Percentiles rank a stretch among this genome's conserved stretches.
phyloP scores from a whole-genome alignment of 352 stramenopile genomes.

The Saprolegnia parasitica region DNA sequence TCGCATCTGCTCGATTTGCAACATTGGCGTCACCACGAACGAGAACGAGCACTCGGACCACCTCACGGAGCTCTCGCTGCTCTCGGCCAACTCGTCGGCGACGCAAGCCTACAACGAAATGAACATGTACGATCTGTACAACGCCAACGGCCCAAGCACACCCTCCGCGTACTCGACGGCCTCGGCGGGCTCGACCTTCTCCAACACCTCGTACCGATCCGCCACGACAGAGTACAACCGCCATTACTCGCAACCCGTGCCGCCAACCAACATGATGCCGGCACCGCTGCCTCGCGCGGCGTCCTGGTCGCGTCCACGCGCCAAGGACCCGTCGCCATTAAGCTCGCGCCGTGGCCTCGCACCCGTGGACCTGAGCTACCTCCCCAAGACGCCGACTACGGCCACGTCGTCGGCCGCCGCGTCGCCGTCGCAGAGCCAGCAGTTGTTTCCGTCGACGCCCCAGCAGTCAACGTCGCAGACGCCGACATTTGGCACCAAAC shows the following conservation, averaged over 20 bases:
- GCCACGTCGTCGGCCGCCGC: slow-evolving; percentile 3
- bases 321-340: slow-evolving; percentile 5
- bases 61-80: slow-evolving; percentile 72
- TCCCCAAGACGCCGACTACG: slow-evolving; percentile 25
- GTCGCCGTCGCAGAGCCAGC: not conserved
- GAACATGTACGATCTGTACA: slow-evolving; percentile 81
- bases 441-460: not conserved
- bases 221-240: slow-evolving; percentile 24
- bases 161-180: slow-evolving; percentile 71
- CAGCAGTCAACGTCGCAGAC: not conserved
- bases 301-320: slow-evolving; percentile 8
- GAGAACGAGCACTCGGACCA: slow-evolving; percentile 38
- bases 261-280: not conserved
- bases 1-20: slow-evolving; percentile 78
- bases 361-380: slow-evolving; percentile 22
- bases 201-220: slow-evolving; percentile 32
- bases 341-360: not conserved
- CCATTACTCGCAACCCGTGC: not conserved
- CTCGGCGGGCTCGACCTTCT: slow-evolving; percentile 71
- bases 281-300: slow-evolving; percentile 1
- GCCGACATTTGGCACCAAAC: slow-evolving; percentile 1
- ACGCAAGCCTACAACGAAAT: slow-evolving; percentile 81
- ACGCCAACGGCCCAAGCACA: slow-evolving; percentile 47
- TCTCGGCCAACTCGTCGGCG: slow-evolving; percentile 69
- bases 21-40: slow-evolving; percentile 71